A percentile compares a stretch with the other conserved stretches of the same genome.
Conservation (phyloP, 2,329 filamentous ascomycete species). For the Cyanodermella asteris region DNA sequence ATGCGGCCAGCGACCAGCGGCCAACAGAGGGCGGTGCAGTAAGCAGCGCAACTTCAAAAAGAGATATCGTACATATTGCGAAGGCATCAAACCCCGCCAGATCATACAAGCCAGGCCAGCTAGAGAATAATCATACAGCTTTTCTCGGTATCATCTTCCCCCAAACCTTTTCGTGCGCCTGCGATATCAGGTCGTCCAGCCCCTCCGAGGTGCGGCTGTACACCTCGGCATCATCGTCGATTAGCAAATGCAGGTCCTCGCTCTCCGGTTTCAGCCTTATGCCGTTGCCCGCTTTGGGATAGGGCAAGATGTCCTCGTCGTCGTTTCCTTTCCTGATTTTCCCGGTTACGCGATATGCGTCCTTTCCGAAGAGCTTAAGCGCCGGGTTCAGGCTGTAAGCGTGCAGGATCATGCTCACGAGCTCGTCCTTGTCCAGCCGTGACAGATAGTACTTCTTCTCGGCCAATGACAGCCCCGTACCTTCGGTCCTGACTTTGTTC, state of each 20-base stretch:
- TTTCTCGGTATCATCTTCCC: too few relatives aligned
- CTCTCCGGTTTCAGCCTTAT: slow-evolving; percentile 5
- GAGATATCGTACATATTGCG: too few relatives aligned
- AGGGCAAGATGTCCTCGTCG: slow-evolving; percentile 7
- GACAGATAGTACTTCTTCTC: slow-evolving; percentile 43
- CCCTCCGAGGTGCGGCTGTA: slow-evolving; percentile 8
- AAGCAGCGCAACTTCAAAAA: too few relatives aligned
- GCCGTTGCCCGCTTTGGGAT: slow-evolving; percentile 8
- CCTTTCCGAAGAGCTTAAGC: slow-evolving; percentile 38
- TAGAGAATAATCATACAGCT: too few relatives aligned
- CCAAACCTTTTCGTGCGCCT: too few relatives aligned
- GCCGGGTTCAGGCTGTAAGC: slow-evolving; percentile 39
- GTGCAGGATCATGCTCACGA: slow-evolving; percentile 43
- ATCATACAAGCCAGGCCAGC: too few relatives aligned
- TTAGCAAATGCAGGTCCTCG: slow-evolving; percentile 4
- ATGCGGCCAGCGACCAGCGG: too few relatives aligned
- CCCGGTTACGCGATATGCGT: not conserved
- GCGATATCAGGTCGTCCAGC: too few relatives aligned
- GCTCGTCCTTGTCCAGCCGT: slow-evolving; percentile 34
- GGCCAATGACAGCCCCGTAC: slow-evolving; percentile 8
- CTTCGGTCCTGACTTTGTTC: slow-evolving; percentile 11
- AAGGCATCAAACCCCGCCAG: too few relatives aligned
- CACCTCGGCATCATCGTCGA: slow-evolving; percentile 6
- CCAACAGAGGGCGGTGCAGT: too few relatives aligned
- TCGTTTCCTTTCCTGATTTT: slow-evolving; percentile 21